Conservation (phyloP, 2,329 filamentous ascomycete genomes). For the Amauroascus niger region DNA sequence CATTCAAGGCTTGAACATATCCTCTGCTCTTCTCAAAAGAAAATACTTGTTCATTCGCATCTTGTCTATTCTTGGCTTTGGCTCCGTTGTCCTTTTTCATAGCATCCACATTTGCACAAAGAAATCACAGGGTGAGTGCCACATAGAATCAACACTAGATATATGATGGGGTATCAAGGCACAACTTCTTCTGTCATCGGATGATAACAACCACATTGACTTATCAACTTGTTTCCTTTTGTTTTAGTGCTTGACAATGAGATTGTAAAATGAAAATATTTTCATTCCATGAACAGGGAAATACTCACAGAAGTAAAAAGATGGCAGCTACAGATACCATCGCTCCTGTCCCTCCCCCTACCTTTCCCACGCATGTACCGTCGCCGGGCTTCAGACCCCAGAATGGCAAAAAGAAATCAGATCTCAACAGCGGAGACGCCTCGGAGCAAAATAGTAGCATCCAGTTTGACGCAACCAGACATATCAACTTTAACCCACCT, state of each 20-base stretch:
- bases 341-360: slow-evolving; percentile 10
- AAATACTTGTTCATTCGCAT: not conserved
- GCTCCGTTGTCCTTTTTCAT: not conserved
- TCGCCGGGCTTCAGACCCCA: slow-evolving; percentile 5
- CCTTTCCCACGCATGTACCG: slow-evolving; percentile 14
- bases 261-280: not conserved
- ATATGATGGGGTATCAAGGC: not conserved
- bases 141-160: not conserved
- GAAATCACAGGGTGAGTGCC: not conserved
- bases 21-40: not conserved
- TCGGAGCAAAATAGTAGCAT: slow-evolving; percentile 13
- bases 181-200: not conserved
- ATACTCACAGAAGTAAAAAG: slow-evolving; percentile 17
- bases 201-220: not conserved
- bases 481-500: slow-evolving; percentile 46
- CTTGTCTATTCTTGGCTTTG: not conserved
- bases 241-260: not conserved
- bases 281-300: not conserved
- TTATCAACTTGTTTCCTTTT: not conserved
- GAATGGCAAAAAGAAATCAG: not conserved
- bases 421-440: not conserved
- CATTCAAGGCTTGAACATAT: too few relatives aligned
- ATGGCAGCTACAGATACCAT: slow-evolving; percentile 21
- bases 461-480: slow-evolving; percentile 46
- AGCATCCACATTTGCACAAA: not conserved